Conservation (phyloP, 1,284 basidiomycete species). For the Tilletia setariae region DNA sequence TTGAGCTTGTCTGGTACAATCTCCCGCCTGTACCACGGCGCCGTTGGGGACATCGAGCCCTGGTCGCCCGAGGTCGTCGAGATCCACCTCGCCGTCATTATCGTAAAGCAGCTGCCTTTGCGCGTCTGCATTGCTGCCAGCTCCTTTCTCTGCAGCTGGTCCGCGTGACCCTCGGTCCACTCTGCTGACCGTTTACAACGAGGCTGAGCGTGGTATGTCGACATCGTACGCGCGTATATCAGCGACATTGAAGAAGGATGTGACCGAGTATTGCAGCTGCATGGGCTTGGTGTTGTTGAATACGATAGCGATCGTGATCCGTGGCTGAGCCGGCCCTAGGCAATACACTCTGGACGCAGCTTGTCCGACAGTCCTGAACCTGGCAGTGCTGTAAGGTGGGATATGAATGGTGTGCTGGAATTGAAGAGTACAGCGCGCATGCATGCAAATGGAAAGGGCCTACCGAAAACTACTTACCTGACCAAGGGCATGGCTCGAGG, state of each 20-base stretch:
- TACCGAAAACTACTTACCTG: conserved; percentile 54
- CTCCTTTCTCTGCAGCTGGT: conserved; percentile 15
- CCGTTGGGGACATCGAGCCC: conserved; percentile 26
- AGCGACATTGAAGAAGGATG: conserved; percentile 64
- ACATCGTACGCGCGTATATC: conserved; percentile 71
- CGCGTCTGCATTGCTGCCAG: conserved; percentile 22
- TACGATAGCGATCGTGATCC: conserved; percentile 71
- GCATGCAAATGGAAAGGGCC: not conserved
- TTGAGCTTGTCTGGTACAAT: conserved; percentile 7
- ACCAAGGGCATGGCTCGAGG: conserved; percentile 67
- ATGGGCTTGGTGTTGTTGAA: conserved; percentile 85
- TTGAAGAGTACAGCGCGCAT: not conserved
- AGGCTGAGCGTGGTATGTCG: conserved; percentile 56
- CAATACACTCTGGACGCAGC: conserved; percentile 61
- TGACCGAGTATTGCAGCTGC: conserved; percentile 71
- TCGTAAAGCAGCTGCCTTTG: conserved; percentile 25
- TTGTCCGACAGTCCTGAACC: conserved; percentile 68
- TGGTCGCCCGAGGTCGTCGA: conserved; percentile 28
- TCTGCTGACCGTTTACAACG: conserved; percentile 9
- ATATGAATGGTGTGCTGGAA: conserved; percentile 73
- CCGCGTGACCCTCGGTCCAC: not conserved
- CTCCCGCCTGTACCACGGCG: conserved; percentile 13
- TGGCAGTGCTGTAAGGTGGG: conserved; percentile 74
- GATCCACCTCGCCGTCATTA: conserved; percentile 16
- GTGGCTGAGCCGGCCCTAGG: conserved; percentile 61